Conservation (phyloP, 2,329 filamentous ascomycete genomes). For the Xylariomycetidae sp. region DNA sequence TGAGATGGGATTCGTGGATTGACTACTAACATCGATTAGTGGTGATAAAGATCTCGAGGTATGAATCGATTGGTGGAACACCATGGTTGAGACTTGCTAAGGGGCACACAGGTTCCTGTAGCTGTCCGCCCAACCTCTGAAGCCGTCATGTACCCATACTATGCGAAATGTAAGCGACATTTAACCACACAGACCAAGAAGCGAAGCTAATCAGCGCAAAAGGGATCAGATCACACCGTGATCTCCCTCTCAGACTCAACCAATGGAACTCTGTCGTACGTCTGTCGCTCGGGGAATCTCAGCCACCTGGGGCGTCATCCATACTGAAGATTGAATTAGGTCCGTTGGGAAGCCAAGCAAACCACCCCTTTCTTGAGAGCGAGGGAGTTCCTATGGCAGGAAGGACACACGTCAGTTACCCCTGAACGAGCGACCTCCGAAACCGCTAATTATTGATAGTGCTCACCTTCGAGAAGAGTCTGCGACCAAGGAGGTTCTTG, state of each 20-base stretch:
- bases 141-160: constrained; percentile 35
- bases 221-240: constrained; percentile 89
- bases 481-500: constrained; percentile 79
- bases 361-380: constrained; percentile 82
- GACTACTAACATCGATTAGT: constrained; percentile 39
- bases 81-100: too few species aligned
- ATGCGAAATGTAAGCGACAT: constrained; percentile 11
- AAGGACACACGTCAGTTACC: constrained; percentile 63
- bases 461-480: constrained; percentile 82
- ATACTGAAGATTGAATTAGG: constrained; percentile 31
- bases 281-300: too few species aligned
- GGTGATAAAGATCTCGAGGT: constrained; percentile 85
- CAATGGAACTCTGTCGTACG: constrained; percentile 83
- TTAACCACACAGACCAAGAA: too few species aligned
- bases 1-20: constrained; percentile 9
- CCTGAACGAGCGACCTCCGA: not conserved
- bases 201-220: not conserved
- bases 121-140: constrained; percentile 66
- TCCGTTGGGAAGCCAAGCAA: constrained; percentile 97
- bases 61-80: too few species aligned
- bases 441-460: constrained; percentile 35
- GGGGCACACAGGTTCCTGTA: constrained; percentile 55
- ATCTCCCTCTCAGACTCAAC: constrained; percentile 89
- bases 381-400: constrained; percentile 96
- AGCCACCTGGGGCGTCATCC: too few species aligned